A percentile compares a stretch with the other conserved stretches of the same genome.
These are phyloP conservation scores for Reticulascus tulasneorum DNA, from an alignment of 2,329 filamentous ascomycete species.

Conservation along the genomic window DNA sequence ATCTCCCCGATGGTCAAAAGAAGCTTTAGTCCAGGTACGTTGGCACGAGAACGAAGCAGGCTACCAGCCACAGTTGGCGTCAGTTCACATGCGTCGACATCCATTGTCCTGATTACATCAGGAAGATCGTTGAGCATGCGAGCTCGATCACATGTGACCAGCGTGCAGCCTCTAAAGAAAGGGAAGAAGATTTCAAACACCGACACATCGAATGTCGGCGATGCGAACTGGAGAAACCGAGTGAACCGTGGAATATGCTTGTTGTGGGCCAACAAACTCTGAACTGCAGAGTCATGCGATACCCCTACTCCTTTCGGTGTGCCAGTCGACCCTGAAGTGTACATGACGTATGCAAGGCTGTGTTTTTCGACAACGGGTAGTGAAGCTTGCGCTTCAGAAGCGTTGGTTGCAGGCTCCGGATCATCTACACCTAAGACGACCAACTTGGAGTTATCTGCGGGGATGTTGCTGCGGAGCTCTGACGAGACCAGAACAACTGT, in stretches of 20 bases:
- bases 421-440: constrained; percentile 25
- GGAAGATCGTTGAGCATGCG: constrained; percentile 74
- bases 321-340: constrained; percentile 87
- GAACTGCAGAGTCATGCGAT: constrained; percentile 74
- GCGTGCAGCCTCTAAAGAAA: constrained; percentile 65
- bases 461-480: constrained; percentile 38
- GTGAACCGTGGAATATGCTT: constrained; percentile 70
- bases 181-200: constrained; percentile 96
- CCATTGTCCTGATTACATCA: constrained; percentile 56
- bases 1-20: constrained; percentile 91
- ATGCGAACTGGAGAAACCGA: constrained; percentile 86
- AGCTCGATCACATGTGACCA: constrained; percentile 66
- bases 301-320: constrained; percentile 83
- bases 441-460: constrained; percentile 19
- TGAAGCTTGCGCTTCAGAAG: not conserved
- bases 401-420: not conserved
- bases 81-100: constrained; percentile 80
- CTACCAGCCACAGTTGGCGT: constrained; percentile 85
- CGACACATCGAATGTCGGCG: constrained; percentile 90
- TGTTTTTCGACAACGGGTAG: no score
- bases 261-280: constrained; percentile 79
- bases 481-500: constrained; percentile 61
- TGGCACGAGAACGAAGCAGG: constrained; percentile 62
- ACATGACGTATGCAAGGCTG: constrained; percentile 81
- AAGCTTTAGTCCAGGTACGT: constrained; percentile 64